Conservation (phyloP, 306 rosid species). For the Cicer pinnatifidum region DNA sequence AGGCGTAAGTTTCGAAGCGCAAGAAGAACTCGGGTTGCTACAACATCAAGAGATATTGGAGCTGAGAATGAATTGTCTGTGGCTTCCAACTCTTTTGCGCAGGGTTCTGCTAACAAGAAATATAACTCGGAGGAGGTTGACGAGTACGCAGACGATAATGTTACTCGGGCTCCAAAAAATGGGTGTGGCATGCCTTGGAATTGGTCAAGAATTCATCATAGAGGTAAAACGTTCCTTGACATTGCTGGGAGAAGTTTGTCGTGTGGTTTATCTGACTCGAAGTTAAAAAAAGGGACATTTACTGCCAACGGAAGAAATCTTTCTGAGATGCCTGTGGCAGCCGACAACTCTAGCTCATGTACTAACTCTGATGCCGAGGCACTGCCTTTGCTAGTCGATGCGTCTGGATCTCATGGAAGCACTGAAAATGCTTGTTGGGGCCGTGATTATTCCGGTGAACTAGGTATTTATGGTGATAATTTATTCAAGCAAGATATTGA, state of each 20-base stretch:
- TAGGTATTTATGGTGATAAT: conserved; percentile 82
- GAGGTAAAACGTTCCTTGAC: conserved; percentile 91
- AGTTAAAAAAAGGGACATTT: conserved; percentile 65
- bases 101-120: conserved; percentile 63
- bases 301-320: conserved; percentile 65
- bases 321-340: conserved; percentile 67
- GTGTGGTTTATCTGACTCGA: conserved; percentile 91
- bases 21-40: conserved; percentile 68
- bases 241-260: conserved; percentile 92
- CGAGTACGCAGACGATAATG: conserved; percentile 61
- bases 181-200: conserved; percentile 99
- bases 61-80: conserved; percentile 85
- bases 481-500: conserved; percentile 76
- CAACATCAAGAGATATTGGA: conserved; percentile 73
- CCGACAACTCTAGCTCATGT: conserved; percentile 71
- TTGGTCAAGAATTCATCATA: conserved; percentile 96
- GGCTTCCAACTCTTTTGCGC: conserved; percentile 81
- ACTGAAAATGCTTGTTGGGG: conserved; percentile 79
- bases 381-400: conserved; percentile 82
- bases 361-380: conserved; percentile 80
- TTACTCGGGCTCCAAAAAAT: conserved; percentile 82
- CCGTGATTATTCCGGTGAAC: conserved; percentile 85
- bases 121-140: conserved; percentile 68
- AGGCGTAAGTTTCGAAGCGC: conserved; percentile 77
- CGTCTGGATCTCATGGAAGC: conserved; percentile 87